Conservation (phyloP, 768 basidiomycete genomes). For the Tulasnella sp. region DNA sequence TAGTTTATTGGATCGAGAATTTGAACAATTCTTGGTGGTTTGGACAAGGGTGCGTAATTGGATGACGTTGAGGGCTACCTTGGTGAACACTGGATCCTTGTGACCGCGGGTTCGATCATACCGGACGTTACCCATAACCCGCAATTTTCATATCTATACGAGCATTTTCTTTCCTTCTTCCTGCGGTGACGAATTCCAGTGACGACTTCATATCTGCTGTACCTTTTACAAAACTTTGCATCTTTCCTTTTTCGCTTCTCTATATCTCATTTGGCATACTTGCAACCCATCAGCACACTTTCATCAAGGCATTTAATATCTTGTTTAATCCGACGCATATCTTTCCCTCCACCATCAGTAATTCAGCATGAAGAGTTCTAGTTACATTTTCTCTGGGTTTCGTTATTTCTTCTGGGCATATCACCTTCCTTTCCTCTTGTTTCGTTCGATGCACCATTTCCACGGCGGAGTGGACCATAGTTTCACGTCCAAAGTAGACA, state of each 20-base stretch:
- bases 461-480: too few relatives aligned
- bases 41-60: constrained; percentile 19
- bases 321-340: too few relatives aligned
- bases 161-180: constrained; percentile 10
- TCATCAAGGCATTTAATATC: too few relatives aligned
- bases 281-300: background rate
- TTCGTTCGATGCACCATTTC: too few relatives aligned
- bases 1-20: constrained; percentile 91
- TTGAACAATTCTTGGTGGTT: constrained; percentile 44
- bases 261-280: background rate
- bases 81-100: background rate
- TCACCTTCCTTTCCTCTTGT: too few relatives aligned
- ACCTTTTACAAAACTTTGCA: background rate
- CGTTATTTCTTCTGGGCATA: too few relatives aligned
- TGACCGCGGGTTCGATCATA: background rate
- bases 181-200: background rate
- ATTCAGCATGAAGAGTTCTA: too few relatives aligned
- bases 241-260: too few relatives aligned
- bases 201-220: background rate
- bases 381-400: too few relatives aligned
- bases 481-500: too few relatives aligned
- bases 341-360: too few relatives aligned
- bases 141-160: background rate
- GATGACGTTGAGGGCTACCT: background rate
- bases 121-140: background rate